Percentiles rank a stretch among this genome's conserved stretches.
Conservation (phyloP, 177 flowering plant species). For the Vitis hybrid region DNA sequence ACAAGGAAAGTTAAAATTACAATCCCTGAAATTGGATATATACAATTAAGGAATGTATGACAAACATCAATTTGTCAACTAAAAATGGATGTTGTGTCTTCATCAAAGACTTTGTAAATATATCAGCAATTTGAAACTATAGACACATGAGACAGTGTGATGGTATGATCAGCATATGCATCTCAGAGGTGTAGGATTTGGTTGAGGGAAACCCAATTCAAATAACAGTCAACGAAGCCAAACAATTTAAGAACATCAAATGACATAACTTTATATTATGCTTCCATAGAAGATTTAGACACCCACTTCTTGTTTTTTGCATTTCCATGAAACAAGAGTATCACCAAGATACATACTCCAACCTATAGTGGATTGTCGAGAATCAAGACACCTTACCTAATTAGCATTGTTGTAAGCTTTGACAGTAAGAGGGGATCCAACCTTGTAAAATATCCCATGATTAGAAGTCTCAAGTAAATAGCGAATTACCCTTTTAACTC, state of each 20-base stretch:
- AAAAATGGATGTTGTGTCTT: conserved; percentile 9
- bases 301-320: conserved; percentile 16
- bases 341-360: conserved; percentile 9
- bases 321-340: conserved; percentile 14
- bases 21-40: too few species aligned
- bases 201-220: conserved; percentile 2
- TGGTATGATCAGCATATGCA: neutral
- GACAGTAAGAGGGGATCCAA: neutral
- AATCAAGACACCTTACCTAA: neutral
- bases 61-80: too few species aligned
- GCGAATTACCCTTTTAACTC: neutral
- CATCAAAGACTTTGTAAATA: conserved; percentile 9
- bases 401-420: conserved; percentile 4
- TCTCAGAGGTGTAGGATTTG: conserved; percentile 9
- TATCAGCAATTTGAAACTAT: neutral
- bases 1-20: too few species aligned
- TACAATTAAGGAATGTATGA: too few species aligned
- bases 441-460: conserved; percentile 4
- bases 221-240: conserved; percentile 9
- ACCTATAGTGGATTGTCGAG: neutral
- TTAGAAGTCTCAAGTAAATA: neutral
- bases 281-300: conserved; percentile 3
- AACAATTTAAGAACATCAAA: conserved; percentile 7
- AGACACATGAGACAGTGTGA: conserved; percentile 10
- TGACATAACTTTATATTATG: conserved; percentile 11